phyloP scores from a whole-genome alignment of 1,284 basidiomycete genomes.

The Heliocybe sulcata region DNA sequence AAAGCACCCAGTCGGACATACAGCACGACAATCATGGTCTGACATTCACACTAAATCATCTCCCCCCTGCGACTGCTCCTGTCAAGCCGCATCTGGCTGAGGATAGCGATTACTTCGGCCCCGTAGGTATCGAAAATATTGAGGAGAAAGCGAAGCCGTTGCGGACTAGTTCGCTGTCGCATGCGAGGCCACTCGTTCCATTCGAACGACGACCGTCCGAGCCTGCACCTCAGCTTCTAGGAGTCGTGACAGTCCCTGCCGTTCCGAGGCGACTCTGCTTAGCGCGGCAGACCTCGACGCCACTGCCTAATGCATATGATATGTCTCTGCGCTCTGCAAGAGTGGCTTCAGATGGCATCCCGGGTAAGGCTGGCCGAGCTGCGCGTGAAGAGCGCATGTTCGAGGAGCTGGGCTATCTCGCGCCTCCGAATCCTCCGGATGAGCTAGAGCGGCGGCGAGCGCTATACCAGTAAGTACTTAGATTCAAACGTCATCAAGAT shows the following conservation, averaged over 20 bases:
- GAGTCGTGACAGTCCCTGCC: constrained; percentile 30
- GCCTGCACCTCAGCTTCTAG: constrained; percentile 15
- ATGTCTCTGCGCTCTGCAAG: constrained; percentile 29
- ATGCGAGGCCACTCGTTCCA: background rate
- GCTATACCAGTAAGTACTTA: constrained; percentile 57
- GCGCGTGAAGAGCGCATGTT: constrained; percentile 60
- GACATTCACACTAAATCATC: background rate
- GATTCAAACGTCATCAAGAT: background rate
- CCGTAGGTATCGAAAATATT: constrained; percentile 6
- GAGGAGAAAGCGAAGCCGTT: background rate
- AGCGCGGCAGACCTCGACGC: constrained; percentile 54
- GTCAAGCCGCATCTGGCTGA: constrained; percentile 8
- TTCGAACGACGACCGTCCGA: constrained; percentile 18
- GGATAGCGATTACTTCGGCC: constrained; percentile 25
- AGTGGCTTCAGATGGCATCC: constrained; percentile 25
- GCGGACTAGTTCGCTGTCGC: background rate
- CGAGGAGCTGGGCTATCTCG: constrained; percentile 61
- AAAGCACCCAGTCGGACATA: background rate
- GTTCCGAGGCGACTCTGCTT: constrained; percentile 43
- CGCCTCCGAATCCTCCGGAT: constrained; percentile 75
- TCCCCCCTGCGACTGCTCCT: constrained; percentile 22
- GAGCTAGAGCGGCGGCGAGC: constrained; percentile 77
- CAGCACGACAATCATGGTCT: background rate
- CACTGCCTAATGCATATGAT: constrained; percentile 42
- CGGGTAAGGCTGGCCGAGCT: constrained; percentile 34